Percentiles rank a stretch among this genome's conserved stretches.
Evolutionary conservation across 2,329 filamentous ascomycete genomes (phyloP).

Genomic region (Aspergillus ibericus): DNA sequence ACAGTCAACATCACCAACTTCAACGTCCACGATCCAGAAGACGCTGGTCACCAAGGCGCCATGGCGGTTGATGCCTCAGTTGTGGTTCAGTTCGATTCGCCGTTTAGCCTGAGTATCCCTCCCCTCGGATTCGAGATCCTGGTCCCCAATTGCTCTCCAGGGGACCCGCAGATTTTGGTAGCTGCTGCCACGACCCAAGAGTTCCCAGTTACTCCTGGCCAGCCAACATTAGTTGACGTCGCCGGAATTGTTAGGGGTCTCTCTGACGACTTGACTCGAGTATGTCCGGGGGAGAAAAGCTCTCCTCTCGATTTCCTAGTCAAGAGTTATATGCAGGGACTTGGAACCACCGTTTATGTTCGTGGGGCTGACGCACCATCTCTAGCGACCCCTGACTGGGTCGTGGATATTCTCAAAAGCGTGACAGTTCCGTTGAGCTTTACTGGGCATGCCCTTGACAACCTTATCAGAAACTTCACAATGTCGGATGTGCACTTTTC

Average conservation of each 20-base stretch:
- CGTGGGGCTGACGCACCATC: conserved; percentile 70
- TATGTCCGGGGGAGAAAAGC: conserved; percentile 72
- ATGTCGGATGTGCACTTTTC: conserved; percentile 82
- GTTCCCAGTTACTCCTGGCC: conserved; percentile 66
- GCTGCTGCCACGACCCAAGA: conserved; percentile 70
- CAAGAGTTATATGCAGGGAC: conserved; percentile 76
- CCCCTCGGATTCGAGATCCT: conserved; percentile 80
- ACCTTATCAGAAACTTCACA: conserved; percentile 83
- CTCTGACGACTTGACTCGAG: conserved; percentile 68
- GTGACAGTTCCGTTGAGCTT: conserved; percentile 83
- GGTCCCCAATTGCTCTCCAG: conserved; percentile 73
- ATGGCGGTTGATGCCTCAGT: conserved; percentile 80
- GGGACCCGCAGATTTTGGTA: conserved; percentile 73
- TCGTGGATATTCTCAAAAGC: conserved; percentile 74
- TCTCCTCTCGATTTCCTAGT: conserved; percentile 85
- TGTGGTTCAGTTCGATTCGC: conserved; percentile 71
- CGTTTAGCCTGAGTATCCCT: conserved; percentile 73
- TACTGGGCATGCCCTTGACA: conserved; percentile 76
- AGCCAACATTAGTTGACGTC: conserved; percentile 67
- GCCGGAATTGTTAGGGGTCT: conserved; percentile 71
- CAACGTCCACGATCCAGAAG: conserved; percentile 70
- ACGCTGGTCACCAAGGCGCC: conserved; percentile 57
- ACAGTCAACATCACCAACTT: conserved; percentile 79
- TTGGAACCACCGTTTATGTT: conserved; percentile 76
- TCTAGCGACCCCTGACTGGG: conserved; percentile 74